These are phyloP conservation scores for Flaveria linearis DNA, from an alignment of 129 eudicot genomes.

Conservation along the genomic window DNA sequence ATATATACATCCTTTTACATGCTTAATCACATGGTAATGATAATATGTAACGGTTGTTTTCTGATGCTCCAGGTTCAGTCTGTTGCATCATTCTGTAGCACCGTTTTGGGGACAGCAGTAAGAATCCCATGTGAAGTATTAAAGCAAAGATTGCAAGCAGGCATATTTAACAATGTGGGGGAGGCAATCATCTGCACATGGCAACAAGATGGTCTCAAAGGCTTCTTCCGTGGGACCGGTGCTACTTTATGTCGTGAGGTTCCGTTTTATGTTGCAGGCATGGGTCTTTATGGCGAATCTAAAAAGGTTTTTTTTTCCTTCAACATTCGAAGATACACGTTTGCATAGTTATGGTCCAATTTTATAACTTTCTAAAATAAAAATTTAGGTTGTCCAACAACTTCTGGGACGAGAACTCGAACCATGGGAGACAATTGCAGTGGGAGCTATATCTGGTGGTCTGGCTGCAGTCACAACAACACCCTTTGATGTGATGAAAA, in stretches of 20 bases:
- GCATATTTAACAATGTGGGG: constrained; percentile 80
- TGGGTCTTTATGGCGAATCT: constrained; percentile 96
- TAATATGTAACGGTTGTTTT: constrained; percentile 1
- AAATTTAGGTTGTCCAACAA: constrained; percentile 59
- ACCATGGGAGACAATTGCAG: constrained; percentile 92
- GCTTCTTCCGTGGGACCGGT: constrained; percentile 98
- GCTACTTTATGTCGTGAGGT: constrained; percentile 97
- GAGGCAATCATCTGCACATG: constrained; percentile 83
- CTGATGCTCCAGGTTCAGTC: constrained; percentile 69
- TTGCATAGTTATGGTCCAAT: background rate
- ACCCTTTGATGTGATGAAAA: constrained; percentile 94
- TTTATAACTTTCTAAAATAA: background rate
- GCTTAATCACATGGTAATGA: background rate
- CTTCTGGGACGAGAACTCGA: constrained; percentile 79
- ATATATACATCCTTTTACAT: background rate
- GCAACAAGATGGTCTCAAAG: constrained; percentile 92
- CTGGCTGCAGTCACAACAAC: constrained; percentile 88
- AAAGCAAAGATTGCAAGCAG: constrained; percentile 95
- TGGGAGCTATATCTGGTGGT: constrained; percentile 96
- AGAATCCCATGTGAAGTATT: constrained; percentile 90
- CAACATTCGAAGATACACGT: background rate
- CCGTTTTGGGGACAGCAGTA: constrained; percentile 87
- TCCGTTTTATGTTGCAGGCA: constrained; percentile 94
- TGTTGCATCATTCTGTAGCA: constrained; percentile 88
- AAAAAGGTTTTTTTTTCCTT: constrained; percentile 61